phyloP scores from a whole-genome alignment of 345 rosid genomes.

The Firmiana major region DNA sequence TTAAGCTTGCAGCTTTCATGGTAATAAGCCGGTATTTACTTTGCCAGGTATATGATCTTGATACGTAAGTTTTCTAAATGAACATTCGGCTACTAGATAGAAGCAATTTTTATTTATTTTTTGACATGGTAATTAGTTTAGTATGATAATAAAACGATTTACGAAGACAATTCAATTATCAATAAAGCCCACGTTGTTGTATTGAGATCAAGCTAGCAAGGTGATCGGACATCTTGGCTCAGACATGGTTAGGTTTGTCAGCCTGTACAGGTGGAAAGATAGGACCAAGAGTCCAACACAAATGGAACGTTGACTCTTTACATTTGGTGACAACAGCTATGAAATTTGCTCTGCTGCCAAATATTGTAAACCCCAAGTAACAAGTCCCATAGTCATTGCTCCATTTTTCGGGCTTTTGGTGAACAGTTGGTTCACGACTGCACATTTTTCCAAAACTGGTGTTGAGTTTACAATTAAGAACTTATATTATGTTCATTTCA shows the following conservation, averaged over 20 bases:
- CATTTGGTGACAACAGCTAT: background rate
- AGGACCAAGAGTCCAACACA: background rate
- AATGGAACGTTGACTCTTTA: background rate
- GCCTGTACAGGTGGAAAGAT: too few relatives aligned
- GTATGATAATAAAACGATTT: too few relatives aligned
- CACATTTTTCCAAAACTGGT: background rate
- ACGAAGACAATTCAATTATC: too few relatives aligned
- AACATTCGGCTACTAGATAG: too few relatives aligned
- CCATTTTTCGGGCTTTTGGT: background rate
- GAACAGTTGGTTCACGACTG: background rate
- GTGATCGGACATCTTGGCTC: background rate
- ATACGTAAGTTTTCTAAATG: too few relatives aligned
- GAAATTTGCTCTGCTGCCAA: background rate
- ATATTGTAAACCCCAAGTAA: background rate
- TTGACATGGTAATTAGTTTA: too few relatives aligned
- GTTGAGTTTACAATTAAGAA: background rate
- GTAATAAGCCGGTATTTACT: too few relatives aligned
- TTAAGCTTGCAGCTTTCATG: background rate
- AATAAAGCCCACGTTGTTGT: too few relatives aligned
- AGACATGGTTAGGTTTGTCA: too few relatives aligned
- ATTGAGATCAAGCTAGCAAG: background rate
- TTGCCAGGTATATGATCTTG: background rate
- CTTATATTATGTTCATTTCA: background rate
- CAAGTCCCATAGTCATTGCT: background rate
- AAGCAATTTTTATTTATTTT: too few relatives aligned